Evolutionary conservation across 306 rosid species (phyloP).

Genomic region (Carpinus viminea): DNA sequence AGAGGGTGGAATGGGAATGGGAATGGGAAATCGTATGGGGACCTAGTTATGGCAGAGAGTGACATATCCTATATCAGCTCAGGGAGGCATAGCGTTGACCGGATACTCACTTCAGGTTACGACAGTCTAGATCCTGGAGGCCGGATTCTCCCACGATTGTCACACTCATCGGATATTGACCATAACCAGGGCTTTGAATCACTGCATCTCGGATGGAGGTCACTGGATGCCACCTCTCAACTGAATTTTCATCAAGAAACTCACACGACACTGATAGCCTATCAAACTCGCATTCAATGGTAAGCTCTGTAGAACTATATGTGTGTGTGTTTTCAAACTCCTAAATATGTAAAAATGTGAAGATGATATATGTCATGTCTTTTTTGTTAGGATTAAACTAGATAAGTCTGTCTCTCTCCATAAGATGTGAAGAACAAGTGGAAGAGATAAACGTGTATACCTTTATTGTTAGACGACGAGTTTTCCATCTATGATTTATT

Average conservation of each 20-base stretch:
- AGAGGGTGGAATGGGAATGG: slow-evolving; percentile 38
- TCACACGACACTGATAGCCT: slow-evolving; percentile 61
- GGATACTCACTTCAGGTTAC: slow-evolving; percentile 16
- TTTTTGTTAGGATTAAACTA: too few species aligned
- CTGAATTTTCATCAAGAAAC: slow-evolving; percentile 53
- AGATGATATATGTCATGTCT: too few species aligned
- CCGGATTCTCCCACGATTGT: slow-evolving; percentile 43
- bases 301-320: slow-evolving; percentile 1
- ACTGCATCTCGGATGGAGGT: slow-evolving; percentile 41
- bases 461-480: slow-evolving; percentile 18
- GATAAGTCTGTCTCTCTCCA: too few species aligned
- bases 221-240: slow-evolving; percentile 44
- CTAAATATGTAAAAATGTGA: too few species aligned
- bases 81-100: slow-evolving; percentile 67
- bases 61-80: slow-evolving; percentile 69
- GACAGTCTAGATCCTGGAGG: slow-evolving; percentile 42
- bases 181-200: slow-evolving; percentile 58
- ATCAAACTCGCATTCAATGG: slow-evolving; percentile 54
- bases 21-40: slow-evolving; percentile 44
- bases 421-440: too few species aligned
- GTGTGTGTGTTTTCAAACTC: too few species aligned
- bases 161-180: slow-evolving; percentile 57
- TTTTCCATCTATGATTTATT: too few species aligned
- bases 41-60: slow-evolving; percentile 34
- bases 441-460: too few species aligned